Conservation (phyloP, 768 basidiomycete genomes). For the Mycena polygramma region DNA sequence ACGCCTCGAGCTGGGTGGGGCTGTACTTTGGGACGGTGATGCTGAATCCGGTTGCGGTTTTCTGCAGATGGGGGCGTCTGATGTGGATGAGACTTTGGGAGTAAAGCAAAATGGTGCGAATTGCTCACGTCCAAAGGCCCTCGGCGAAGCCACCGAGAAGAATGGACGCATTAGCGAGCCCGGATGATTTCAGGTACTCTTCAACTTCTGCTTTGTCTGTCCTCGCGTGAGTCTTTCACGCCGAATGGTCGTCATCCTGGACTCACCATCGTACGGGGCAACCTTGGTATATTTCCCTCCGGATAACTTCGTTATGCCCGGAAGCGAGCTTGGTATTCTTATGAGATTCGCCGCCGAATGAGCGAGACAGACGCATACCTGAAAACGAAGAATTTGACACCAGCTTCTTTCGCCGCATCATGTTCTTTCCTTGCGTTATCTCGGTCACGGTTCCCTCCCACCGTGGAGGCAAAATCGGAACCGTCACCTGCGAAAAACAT, state of each 20-base stretch:
- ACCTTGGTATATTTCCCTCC: slow-evolving; percentile 2
- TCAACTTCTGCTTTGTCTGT: slow-evolving; percentile 35
- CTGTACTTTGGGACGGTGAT: not conserved
- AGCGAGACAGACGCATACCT: slow-evolving; percentile 7
- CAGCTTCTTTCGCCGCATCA: slow-evolving; percentile 43
- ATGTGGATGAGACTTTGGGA: too few species aligned
- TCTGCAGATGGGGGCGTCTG: slow-evolving; percentile 12
- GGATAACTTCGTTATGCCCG: not conserved
- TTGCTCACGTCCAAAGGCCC: slow-evolving; percentile 10
- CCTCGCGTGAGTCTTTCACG: not conserved
- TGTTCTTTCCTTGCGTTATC: slow-evolving; percentile 37
- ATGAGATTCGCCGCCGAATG: not conserved
- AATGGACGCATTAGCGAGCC: slow-evolving; percentile 26
- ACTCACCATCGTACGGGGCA: slow-evolving; percentile 24
- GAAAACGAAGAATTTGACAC: slow-evolving; percentile 42
- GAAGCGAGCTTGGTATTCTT: not conserved
- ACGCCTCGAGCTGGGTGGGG: not conserved
- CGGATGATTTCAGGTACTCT: slow-evolving; percentile 38
- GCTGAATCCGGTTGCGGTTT: slow-evolving; percentile 11
- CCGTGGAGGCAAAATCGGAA: too few species aligned
- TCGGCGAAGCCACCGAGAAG: slow-evolving; percentile 24
- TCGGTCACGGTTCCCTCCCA: slow-evolving; percentile 10
- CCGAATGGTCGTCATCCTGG: too few species aligned
- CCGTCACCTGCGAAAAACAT: too few species aligned
- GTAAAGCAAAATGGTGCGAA: too few species aligned